Evolutionary conservation across 2,329 filamentous ascomycete genomes (phyloP), one percentile per base, ranked within the genome.

Genomic region (Camillea tinctor): DNA sequence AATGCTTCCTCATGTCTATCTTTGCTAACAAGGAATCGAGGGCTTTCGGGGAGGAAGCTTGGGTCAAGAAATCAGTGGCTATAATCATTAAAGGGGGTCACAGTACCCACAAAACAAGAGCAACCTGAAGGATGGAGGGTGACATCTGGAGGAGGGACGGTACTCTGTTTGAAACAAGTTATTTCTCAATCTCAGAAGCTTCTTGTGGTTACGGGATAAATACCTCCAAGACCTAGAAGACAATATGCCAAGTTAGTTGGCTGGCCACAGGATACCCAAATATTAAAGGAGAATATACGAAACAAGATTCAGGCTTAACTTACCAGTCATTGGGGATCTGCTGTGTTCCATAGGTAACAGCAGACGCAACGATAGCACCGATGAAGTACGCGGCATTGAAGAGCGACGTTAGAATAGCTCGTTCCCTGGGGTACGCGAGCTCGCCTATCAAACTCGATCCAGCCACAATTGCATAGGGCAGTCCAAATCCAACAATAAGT

Each of bases 341-440:
- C 44, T 69, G 67, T 3, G 82, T 84, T 24, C 77, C 77, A 56
- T 83, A 79, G 0, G 80, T 78, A 22, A 84, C 79, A 21, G 75
- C 78, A 1, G 81, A 80, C 0, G 82, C 79, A 1, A 76, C 65
- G 51, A 85, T 84, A 36, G 77, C 74, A 26, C 84, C 83, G 60
- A 85, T 74, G 61, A 83, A 86, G 70, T 83, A 85, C 1, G 81
- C 84, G 1, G 83, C 80, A 66, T 86, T 86, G 73, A 86, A 86
- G 1, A 86, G 74, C 6, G 82, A 84, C 0, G 82, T 86, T 56
- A 87, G 66, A n/a, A 83, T 76, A 0, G 84, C 77, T 62, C 85
- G 82, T 71, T 87, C 84, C 68, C 85, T 87, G 2, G 85, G 85
- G 67, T 87, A 81, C 1, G 79, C 84, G 23, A 88, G 74, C 68